Evolutionary conservation across 306 rosid genomes (phyloP), one percentile per base, ranked within the genome.

Genomic region (Albizia julibrissin): DNA sequence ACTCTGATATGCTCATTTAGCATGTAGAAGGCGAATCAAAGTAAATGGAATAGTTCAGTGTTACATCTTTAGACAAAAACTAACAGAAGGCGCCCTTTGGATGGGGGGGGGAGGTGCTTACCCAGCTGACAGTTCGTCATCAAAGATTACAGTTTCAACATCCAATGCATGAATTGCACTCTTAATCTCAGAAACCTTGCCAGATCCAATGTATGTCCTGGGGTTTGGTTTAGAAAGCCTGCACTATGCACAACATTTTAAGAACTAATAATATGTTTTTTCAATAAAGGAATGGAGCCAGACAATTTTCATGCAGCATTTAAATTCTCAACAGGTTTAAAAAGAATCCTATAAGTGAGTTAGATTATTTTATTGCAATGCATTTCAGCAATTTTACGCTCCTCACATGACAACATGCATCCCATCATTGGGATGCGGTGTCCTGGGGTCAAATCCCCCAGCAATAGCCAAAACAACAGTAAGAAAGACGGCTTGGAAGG

Each of bases 41-140:
- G 50, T 77, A 80, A 65, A 82, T 50, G 73, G 74, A 79, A 64
- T 76, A 52, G 66, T 86, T 66, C 43, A 64, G 59, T 74, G 75
- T 40, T 76, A 82, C 68, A 74, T 62, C 74, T 47, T 18, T 14
- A 56, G 46, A 68, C 10, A 31, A 62, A 83, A 72, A 50, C 68
- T 39, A 16, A 44, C 62, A 64, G 16, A 47, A 72, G 56, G 67
- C 79, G 81, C 14, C 67, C 62, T 19, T 26, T 40, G 74, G 80
- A 79, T 79, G 27, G 14, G 18, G 19, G 6, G 52, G 5, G 15
- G 54, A 61, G 54, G 34, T 12, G 16, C 85, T 76, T 81, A 95
- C 98, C 99, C 99, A 44, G 99, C 92, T 54, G 98, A 93, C 66
- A 95, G 91, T 80, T 95, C 99, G 78, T 95, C 99, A 80, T 95